Percentiles rank a stretch among this genome's conserved stretches.
phyloP scores from a whole-genome alignment of 2,329 filamentous ascomycete species.

The Hortaea sp. region DNA sequence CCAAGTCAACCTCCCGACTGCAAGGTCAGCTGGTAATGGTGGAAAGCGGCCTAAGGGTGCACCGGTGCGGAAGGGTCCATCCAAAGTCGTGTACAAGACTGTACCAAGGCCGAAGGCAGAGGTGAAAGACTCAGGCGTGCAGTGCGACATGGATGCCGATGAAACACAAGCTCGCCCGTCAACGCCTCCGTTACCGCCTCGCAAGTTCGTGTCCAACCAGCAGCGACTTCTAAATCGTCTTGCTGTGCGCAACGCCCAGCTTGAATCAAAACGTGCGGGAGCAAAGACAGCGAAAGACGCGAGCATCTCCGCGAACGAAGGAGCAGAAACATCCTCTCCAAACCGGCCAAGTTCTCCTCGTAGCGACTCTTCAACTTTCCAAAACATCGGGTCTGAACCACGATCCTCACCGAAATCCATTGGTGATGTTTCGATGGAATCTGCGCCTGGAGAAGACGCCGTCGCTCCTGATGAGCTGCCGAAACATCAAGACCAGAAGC shows the following conservation, averaged over 20 bases:
- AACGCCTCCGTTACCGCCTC: constrained; percentile 7
- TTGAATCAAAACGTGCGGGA: background rate
- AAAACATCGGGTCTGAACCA: too few relatives aligned
- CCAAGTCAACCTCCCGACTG: constrained; percentile 12
- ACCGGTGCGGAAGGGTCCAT: constrained; percentile 8
- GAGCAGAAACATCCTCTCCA: background rate
- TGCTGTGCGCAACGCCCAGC: background rate
- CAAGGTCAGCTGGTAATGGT: constrained; percentile 10
- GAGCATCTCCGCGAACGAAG: background rate
- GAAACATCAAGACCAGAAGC: background rate
- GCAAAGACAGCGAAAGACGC: background rate
- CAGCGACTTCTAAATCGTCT: constrained; percentile 11
- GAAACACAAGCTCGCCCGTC: constrained; percentile 13
- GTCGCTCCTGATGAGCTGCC: background rate
- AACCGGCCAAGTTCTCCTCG: background rate
- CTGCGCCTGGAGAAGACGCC: constrained; percentile 7
- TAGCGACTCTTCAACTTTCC: too few relatives aligned
- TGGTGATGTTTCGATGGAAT: constrained; percentile 12
- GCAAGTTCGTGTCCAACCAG: constrained; percentile 22
- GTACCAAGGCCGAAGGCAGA: constrained; percentile 16
- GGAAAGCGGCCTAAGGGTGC: constrained; percentile 11
- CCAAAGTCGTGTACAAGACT: constrained; percentile 6
- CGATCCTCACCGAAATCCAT: background rate
- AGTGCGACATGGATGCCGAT: constrained; percentile 27
- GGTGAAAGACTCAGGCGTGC: constrained; percentile 20